phyloP scores from a whole-genome alignment of 1,284 basidiomycete species.

The Ceraceosorus guamensis region DNA sequence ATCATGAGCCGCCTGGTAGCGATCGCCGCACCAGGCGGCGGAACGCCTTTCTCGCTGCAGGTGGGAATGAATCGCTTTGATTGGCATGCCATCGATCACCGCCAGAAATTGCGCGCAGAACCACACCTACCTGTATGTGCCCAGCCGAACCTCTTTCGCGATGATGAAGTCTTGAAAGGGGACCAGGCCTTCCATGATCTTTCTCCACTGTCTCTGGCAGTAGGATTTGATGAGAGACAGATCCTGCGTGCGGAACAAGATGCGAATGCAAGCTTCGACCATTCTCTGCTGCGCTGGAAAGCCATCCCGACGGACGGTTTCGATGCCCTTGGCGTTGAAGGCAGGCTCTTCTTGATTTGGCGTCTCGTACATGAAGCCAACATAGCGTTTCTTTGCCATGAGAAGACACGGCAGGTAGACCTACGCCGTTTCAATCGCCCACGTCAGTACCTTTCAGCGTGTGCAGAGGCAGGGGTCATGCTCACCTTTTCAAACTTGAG shows the following conservation, averaged over 20 bases:
- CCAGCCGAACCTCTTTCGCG: constrained; percentile 85
- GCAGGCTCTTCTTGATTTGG: constrained; percentile 68
- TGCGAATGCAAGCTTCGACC: constrained; percentile 41
- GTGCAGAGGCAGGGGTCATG: background rate
- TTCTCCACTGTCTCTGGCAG: constrained; percentile 75
- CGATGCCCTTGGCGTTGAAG: constrained; percentile 96
- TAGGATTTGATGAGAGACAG: constrained; percentile 82
- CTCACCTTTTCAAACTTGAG: constrained; percentile 94
- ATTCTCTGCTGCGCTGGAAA: constrained; percentile 43
- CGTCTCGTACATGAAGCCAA: constrained; percentile 87
- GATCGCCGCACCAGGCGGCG: constrained; percentile 82
- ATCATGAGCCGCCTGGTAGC: constrained; percentile 67
- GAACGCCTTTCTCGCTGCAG: constrained; percentile 67
- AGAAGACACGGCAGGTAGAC: constrained; percentile 85
- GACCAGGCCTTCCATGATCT: constrained; percentile 70
- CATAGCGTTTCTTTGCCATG: constrained; percentile 93
- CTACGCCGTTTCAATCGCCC: too few relatives aligned
- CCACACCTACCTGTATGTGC: constrained; percentile 50
- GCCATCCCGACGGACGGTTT: constrained; percentile 80
- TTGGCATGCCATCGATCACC: too few relatives aligned
- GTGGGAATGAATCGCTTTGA: too few relatives aligned
- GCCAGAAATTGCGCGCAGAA: too few relatives aligned
- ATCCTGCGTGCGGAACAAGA: constrained; percentile 80
- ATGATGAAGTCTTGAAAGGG: constrained; percentile 87
- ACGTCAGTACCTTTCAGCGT: background rate